phyloP scores from a whole-genome alignment of 805 yeast genomes.

The Scheffersomyces ergatensis region DNA sequence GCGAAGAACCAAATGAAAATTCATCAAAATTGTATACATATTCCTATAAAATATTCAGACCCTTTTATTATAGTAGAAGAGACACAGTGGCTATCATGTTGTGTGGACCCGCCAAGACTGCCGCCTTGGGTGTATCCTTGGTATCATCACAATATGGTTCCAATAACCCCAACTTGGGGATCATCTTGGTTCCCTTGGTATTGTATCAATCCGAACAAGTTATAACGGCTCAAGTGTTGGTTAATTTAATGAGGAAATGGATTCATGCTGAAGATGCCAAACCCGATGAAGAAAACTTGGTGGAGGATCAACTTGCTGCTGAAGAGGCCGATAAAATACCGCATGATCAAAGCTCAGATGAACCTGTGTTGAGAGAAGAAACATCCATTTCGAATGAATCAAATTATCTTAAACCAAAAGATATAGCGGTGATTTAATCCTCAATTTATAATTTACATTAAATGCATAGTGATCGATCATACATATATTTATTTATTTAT shows the following conservation, averaged over 20 bases:
- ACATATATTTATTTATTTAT: too few species aligned
- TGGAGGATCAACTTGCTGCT: neutral
- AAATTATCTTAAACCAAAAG: neutral
- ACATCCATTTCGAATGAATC: neutral
- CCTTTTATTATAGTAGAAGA: conserved; percentile 66
- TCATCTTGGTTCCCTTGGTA: conserved; percentile 76
- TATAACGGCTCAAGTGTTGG: conserved; percentile 71
- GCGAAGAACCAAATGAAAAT: conserved; percentile 45
- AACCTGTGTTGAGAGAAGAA: neutral
- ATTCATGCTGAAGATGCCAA: conserved; percentile 37
- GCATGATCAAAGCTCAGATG: neutral
- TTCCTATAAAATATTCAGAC: conserved; percentile 46
- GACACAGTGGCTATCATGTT: conserved; percentile 81
- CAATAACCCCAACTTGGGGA: conserved; percentile 59
- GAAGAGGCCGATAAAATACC: neutral
- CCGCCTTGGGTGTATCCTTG: conserved; percentile 85
- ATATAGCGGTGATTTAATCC: neutral
- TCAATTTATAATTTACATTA: too few species aligned
- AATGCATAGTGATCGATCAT: too few species aligned
- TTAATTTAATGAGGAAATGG: conserved; percentile 70
- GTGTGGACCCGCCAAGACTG: conserved; percentile 93
- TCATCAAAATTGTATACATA: conserved; percentile 45
- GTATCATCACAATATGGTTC: conserved; percentile 78
- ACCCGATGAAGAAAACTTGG: neutral
- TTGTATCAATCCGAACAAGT: conserved; percentile 88